Base-by-base conservation (phyloP, 805 yeast species). In the Starmerella etchellsii region DNA sequence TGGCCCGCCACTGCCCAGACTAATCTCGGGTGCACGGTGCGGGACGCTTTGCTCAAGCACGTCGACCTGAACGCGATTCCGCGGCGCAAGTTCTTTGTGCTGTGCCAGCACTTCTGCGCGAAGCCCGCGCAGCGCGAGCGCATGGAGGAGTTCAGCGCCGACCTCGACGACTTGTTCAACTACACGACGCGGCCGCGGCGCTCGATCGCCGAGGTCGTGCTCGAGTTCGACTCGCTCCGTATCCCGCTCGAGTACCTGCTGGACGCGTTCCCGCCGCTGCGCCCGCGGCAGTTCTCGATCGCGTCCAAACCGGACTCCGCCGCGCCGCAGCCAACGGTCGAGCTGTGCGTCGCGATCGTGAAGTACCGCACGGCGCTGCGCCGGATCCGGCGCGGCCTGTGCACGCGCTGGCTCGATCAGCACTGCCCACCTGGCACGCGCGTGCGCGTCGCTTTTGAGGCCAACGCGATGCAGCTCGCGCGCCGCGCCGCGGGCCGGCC, bases 121-220 rank as follows among this genome's bases (percentile, higher is more conserved):
- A 64, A 68, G 16, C 91, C 81, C 42, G 66, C 88, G 42, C 96
- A 88, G 52, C 63, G 66, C 27, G 91, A 77, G 37, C 81, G 83
- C 53, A 65, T 91, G 34, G 62, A 63, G 37, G 95, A 91, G 51
- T 81, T 91, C 52, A 72, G 80, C 9, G 63, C 70, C 9, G 84
- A 81, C 37, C 71, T 79, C 39, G 85, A 88, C 55, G 95, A 82
- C 40, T 60, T 87, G 34, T 88, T 76, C 57, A 78, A 88, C 58
- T 91, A 91, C 59, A 93, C 93, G n/a, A 81, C 84, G 55, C 65
- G 97, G 44, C 96, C 97, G 4, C 69, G 95, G 48, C 61, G 99
- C 49, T 84, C 94, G 37, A 70, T 87, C 3, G 55, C 85, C 19
- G 99, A 91, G 57, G 80, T 81, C 0, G 57, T 91, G 6, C 69